Percentiles rank a stretch among this genome's conserved stretches.
Conservation (phyloP, 2,329 filamentous ascomycete species). For the Clonostachys rosea region DNA sequence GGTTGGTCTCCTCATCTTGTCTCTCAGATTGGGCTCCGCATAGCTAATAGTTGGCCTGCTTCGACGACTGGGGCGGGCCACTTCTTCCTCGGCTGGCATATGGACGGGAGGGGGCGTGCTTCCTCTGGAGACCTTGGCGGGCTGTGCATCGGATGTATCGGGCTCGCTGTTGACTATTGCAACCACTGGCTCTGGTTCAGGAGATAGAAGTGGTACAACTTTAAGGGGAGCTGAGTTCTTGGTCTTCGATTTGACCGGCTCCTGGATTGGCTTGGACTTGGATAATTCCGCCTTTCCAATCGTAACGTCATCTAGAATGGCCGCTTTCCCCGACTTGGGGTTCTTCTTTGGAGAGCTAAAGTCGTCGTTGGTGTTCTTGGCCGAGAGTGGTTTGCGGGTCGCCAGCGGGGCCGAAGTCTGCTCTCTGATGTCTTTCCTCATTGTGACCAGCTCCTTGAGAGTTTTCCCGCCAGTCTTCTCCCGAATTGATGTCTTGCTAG, state of each 20-base stretch:
- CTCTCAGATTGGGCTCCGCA: slow-evolving; percentile 74
- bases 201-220: slow-evolving; percentile 4
- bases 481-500: slow-evolving; percentile 19
- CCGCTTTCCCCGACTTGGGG: slow-evolving; percentile 10
- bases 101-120: slow-evolving; percentile 59
- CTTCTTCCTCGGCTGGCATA: slow-evolving; percentile 50
- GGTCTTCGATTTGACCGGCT: slow-evolving; percentile 15
- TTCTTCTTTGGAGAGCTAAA: slow-evolving; percentile 54
- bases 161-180: slow-evolving; percentile 9
- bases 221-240: slow-evolving; percentile 16
- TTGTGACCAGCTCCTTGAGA: slow-evolving; percentile 38
- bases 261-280: slow-evolving; percentile 16
- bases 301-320: slow-evolving; percentile 26
- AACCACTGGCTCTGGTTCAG: slow-evolving; percentile 9
- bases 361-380: slow-evolving; percentile 57
- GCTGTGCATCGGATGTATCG: slow-evolving; percentile 25
- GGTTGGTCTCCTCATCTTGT: slow-evolving; percentile 79
- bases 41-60: slow-evolving; percentile 70
- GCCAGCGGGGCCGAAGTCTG: slow-evolving; percentile 16
- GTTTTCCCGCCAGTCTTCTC: slow-evolving; percentile 32
- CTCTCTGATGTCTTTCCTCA: slow-evolving; percentile 33
- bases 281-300: slow-evolving; percentile 28
- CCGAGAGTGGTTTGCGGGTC: slow-evolving; percentile 42
- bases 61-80: slow-evolving; percentile 61
- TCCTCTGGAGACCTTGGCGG: slow-evolving; percentile 22